These are phyloP conservation scores for Fraxinus baroniana DNA, from an alignment of 305 asterid species.

Conservation along the genomic window DNA sequence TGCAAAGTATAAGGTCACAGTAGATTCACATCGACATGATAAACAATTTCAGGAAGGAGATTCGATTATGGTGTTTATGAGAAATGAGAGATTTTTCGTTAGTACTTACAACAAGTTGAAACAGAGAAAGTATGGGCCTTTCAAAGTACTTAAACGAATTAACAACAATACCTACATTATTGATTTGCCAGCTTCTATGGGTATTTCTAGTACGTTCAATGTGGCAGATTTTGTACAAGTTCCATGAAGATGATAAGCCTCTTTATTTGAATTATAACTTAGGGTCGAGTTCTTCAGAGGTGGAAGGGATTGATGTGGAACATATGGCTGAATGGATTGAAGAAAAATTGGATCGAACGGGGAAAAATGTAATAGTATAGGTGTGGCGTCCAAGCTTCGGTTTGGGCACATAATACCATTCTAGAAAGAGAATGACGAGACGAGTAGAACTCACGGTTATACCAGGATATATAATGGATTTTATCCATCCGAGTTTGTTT, in stretches of 20 bases:
- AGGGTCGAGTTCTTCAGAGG: not conserved
- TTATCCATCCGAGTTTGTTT: not conserved
- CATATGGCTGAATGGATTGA: not conserved
- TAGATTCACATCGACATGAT: no score
- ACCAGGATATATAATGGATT: not conserved
- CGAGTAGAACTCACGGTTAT: not conserved
- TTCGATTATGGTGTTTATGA: no score
- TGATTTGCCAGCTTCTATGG: not conserved
- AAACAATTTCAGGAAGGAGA: no score
- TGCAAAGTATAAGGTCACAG: no score
- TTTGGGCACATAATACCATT: not conserved
- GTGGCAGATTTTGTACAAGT: not conserved
- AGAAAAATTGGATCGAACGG: not conserved
- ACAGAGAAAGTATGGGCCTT: no score
- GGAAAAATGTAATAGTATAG: not conserved
- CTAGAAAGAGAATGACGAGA: not conserved
- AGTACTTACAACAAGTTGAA: no score
- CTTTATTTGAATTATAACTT: not conserved
- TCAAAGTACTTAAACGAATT: no score
- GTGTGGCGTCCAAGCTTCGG: not conserved
- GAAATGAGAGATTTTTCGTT: no score
- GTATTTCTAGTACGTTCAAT: no score
- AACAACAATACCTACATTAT: no score
- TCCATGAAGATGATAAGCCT: not conserved
- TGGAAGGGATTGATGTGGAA: not conserved